Base-by-base conservation (phyloP, 2,329 filamentous ascomycete genomes). In the Fusarium pseudoanthophilum region DNA sequence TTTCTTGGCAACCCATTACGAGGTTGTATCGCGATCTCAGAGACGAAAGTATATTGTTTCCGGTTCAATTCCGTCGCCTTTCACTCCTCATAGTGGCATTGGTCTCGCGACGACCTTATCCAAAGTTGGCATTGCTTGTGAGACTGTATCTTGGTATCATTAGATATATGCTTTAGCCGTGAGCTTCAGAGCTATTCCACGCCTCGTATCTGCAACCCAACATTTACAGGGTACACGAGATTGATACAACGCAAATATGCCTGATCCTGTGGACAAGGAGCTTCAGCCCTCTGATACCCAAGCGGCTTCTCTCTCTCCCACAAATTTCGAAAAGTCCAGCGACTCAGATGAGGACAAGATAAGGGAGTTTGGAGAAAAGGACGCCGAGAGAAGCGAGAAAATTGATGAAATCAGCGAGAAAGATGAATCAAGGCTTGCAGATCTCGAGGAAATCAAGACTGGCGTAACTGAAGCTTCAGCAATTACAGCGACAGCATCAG, bases 381-480 rank as follows among this genome's bases (percentile, higher is more conserved):
- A 57, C 9, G 24, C 60, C 9, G 71, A 73, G 43, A 71, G 69
- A 32, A 67, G 59, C 28, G 60, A 64, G 9, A 43, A 45, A 32
- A 39, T 49, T 20, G 20, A 42, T 28, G 57, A 65, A n/a, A 26
- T 61, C 18, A 49, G 45, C 21, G 51, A 46, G 24, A 67, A 74
- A 21, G 40, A 68, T 24, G 69, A 60, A 28, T 40, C 70, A 45
- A 71, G 69, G 26, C 60, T 67, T 13, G 65, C 72, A 26, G 61
- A 68, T 24, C 75, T 83, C 9, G 69, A 72, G 13, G 64, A 67
- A 37, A 85, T 85, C 34, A 85, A 84, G 72, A 91, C 87, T 72
- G 82, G 86, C 78, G 88, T 86, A 30, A 91, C 89, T 72, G 82
- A 85, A 78, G 87, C 86, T 36, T 91, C 89, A 48, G 86, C 85